phyloP scores from a whole-genome alignment of 2,329 filamentous ascomycete species.

The Diaporthe caulivora region DNA sequence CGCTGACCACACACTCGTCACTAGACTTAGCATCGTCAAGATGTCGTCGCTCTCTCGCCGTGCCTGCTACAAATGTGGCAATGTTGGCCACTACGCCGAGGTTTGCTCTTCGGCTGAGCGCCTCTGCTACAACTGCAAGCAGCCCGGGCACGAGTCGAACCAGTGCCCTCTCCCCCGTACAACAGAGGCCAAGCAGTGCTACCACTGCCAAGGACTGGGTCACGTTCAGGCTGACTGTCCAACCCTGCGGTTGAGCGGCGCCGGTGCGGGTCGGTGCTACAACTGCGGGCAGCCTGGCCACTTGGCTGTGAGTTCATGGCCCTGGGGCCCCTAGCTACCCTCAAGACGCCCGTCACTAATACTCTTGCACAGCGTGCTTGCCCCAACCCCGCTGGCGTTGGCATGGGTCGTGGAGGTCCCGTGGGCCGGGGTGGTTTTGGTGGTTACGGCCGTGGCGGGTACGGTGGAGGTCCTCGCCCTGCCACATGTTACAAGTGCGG shows the following conservation, averaged over 20 bases:
- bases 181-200: constrained; percentile 99
- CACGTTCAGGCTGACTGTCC: constrained; percentile 99
- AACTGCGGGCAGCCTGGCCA: constrained; percentile 95
- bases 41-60: constrained; percentile 87
- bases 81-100: constrained; percentile 85
- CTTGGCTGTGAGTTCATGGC: constrained; percentile 76
- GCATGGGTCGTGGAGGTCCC: constrained; percentile 75
- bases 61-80: constrained; percentile 87
- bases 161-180: constrained; percentile 96
- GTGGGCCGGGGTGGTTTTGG: constrained; percentile 79
- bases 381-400: constrained; percentile 76
- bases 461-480: constrained; percentile 75
- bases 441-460: constrained; percentile 79
- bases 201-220: constrained; percentile 98
- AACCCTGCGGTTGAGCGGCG: constrained; percentile 90
- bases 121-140: constrained; percentile 99
- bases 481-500: constrained; percentile 82
- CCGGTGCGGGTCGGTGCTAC: constrained; percentile 90
- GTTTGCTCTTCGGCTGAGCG: constrained; percentile 98
- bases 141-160: constrained; percentile 97
- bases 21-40: constrained; percentile 49
- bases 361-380: constrained; percentile 75
- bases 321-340: background rate
- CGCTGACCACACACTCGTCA: constrained; percentile 51
- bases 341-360: background rate